phyloP scores from a whole-genome alignment of 345 rosid species.

The Schrenkiella parvula region DNA sequence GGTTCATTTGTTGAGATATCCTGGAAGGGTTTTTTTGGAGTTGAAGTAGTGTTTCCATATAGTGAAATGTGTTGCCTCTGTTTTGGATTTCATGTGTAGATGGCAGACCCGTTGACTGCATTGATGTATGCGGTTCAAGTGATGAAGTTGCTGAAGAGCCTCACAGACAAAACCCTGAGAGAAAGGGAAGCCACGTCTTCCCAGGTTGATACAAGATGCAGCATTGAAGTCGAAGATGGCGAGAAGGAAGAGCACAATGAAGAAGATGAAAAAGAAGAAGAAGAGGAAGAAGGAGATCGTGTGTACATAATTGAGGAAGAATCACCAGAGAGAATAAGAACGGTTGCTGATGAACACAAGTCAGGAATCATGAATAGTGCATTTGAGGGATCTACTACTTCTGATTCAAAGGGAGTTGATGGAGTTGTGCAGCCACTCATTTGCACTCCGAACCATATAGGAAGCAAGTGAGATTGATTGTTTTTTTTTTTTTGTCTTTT shows the following conservation, averaged over 20 bases:
- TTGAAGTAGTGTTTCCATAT: background rate
- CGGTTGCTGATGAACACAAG: conserved; percentile 13
- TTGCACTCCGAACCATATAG: background rate
- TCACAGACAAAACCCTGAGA: conserved; percentile 53
- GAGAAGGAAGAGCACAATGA: background rate
- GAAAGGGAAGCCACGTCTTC: conserved; percentile 39
- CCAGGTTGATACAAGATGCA: background rate
- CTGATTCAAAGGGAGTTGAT: conserved; percentile 4
- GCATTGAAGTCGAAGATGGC: background rate
- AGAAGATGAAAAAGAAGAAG: background rate
- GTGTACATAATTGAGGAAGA: conserved; percentile 25
- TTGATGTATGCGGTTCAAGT: conserved; percentile 97
- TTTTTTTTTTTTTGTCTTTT: background rate
- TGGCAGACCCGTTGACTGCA: conserved; percentile 96
- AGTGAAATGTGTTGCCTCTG: conserved; percentile 12
- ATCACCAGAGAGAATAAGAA: background rate
- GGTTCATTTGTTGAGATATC: background rate
- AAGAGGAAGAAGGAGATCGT: conserved; percentile 5
- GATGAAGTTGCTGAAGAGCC: conserved; percentile 90
- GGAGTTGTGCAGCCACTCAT: conserved; percentile 4
- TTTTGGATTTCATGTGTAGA: conserved; percentile 42
- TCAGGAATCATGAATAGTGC: conserved; percentile 16
- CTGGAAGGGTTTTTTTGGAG: background rate
- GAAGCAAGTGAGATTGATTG: conserved; percentile 11
- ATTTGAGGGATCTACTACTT: background rate